These are phyloP conservation scores for Colletotrichum acutatum DNA, from an alignment of 2,329 filamentous ascomycete species.

Conservation along the genomic window DNA sequence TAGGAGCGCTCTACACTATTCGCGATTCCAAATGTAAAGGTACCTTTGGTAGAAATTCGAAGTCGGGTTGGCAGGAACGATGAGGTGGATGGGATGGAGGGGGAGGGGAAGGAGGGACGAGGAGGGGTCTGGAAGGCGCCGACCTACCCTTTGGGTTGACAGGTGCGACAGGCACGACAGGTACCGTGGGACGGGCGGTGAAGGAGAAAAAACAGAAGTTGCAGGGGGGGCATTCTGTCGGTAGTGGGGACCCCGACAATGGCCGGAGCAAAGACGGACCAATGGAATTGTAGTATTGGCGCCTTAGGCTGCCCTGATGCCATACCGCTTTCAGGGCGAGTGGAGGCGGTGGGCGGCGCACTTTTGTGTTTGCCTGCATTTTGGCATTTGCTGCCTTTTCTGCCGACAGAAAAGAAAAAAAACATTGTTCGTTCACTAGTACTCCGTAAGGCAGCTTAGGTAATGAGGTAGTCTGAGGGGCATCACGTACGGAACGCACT, in stretches of 20 bases:
- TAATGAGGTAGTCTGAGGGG: background rate
- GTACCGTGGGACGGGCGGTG: background rate
- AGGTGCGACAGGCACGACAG: background rate
- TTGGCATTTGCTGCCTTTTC: conserved; percentile 3
- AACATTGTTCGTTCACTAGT: background rate
- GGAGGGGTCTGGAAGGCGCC: background rate
- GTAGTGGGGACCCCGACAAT: background rate
- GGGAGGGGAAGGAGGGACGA: background rate
- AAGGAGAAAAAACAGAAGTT: background rate
- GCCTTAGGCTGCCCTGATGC: conserved; percentile 31
- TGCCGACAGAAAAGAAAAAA: conserved; percentile 23
- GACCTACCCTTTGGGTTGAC: background rate
- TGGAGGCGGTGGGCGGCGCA: conserved; percentile 29
- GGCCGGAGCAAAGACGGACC: background rate
- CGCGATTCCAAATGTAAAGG: background rate
- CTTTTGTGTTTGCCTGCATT: conserved; percentile 21
- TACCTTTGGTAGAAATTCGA: background rate
- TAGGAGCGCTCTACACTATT: background rate
- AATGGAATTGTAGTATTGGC: background rate
- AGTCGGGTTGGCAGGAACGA: background rate
- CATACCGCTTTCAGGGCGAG: conserved; percentile 32
- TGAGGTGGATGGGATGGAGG: conserved; percentile 5
- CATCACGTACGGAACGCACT: background rate
- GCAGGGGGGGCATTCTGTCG: background rate
- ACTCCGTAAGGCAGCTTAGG: background rate